Evolutionary conservation across 148 eudicot species (phyloP), one percentile per base, ranked within the genome.

Genomic region (Rhododendron ferrugineum): DNA sequence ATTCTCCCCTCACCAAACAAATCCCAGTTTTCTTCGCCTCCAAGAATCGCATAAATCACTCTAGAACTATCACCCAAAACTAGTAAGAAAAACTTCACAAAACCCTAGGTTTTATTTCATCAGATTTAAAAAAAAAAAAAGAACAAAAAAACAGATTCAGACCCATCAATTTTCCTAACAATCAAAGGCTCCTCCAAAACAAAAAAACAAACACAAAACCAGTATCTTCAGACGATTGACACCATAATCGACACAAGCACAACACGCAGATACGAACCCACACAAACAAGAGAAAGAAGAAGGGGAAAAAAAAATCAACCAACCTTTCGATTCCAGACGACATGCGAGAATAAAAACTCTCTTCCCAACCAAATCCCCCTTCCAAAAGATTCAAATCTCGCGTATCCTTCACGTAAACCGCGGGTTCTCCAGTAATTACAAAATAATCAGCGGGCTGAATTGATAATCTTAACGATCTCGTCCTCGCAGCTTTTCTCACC

Each of bases 301-400:
- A 40, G 44, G 8, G 28, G 34, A 28, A 0, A 16, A 13, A 9
- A 16, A 70, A 62, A 44, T 6, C 58, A 64, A 82, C 87, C 49
- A 82, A 88, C 89, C 89, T 88, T 42, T 58, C 85, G 28, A 54
- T 23, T 60, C 40, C 85, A 20, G 70, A 34, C 26, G 36, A 7
- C 83, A 81, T 56, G 18, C 14, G 11, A 4, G 20, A 56, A 54
- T 22, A 58, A 32, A 15, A 34, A 34, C 72, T 4, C 49, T 28
- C 8, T 28, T 22, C 32, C 10, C 20, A 30, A 1, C 11, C 74
- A 60, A 81, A 81, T 60, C 72, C 4, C 74, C 36, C 22, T 11
- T 18, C 82, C 42, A 23, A 22, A 1, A 8, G 30, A 13, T n/a
- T n/a, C 72, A 32, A 58, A 81, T 26, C 83, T 36, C 23, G 82